A percentile compares a stretch with the other conserved stretches of the same genome.
These are phyloP conservation scores for Ophiostoma sp. DNA, from an alignment of 2,329 filamentous ascomycete genomes.

Conservation along the genomic window DNA sequence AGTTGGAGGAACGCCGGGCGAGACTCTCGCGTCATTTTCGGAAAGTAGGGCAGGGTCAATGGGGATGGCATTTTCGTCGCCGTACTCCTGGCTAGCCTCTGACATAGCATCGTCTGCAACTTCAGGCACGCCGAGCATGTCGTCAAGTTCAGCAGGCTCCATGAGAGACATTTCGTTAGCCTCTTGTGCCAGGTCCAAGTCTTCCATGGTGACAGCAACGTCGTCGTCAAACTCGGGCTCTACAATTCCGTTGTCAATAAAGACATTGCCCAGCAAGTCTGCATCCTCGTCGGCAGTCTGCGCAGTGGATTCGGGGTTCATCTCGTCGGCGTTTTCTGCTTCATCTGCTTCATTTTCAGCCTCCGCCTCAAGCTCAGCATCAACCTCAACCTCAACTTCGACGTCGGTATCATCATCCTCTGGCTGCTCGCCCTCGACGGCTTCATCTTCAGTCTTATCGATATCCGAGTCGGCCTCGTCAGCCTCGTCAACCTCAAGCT, in stretches of 20 bases:
- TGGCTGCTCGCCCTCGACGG: slow-evolving; percentile 21
- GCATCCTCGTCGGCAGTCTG: neutral
- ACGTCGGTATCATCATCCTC: slow-evolving; percentile 13
- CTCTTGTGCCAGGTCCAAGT: slow-evolving; percentile 53
- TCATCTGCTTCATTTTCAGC: neutral
- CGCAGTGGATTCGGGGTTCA: slow-evolving; percentile 26
- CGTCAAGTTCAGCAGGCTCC: slow-evolving; percentile 41
- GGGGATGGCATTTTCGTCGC: slow-evolving; percentile 59
- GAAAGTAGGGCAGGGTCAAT: slow-evolving; percentile 46
- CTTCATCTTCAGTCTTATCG: slow-evolving; percentile 30
- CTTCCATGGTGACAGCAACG: slow-evolving; percentile 49
- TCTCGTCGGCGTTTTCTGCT: slow-evolving; percentile 27
- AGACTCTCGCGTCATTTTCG: slow-evolving; percentile 18
- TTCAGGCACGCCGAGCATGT: slow-evolving; percentile 31
- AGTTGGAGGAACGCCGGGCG: slow-evolving; percentile 39
- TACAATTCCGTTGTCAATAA: slow-evolving; percentile 29
- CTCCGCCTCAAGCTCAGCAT: neutral
- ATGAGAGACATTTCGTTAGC: slow-evolving; percentile 56
- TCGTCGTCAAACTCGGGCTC: slow-evolving; percentile 43
- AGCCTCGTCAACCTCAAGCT: slow-evolving; percentile 24
- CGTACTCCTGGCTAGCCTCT: slow-evolving; percentile 61
- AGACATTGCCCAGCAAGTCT: slow-evolving; percentile 18
- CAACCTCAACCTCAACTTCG: neutral
- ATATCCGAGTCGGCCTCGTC: slow-evolving; percentile 18
- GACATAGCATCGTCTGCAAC: slow-evolving; percentile 49